phyloP scores from a whole-genome alignment of 495 filamentous ascomycete genomes.

The Diplogelasinospora grovesii region DNA sequence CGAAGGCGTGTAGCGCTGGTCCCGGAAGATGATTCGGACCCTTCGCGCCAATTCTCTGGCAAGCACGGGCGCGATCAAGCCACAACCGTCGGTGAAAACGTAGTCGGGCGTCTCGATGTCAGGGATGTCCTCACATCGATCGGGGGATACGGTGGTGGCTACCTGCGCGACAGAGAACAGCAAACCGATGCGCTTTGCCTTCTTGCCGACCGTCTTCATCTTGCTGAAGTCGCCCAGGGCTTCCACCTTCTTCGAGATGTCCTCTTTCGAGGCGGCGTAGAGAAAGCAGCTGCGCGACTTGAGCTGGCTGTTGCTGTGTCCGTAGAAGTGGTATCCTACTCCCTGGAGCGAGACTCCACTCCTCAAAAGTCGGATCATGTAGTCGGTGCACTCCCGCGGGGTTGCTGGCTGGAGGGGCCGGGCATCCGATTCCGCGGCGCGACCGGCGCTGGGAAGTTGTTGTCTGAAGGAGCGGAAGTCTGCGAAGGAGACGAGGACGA shows the following conservation, averaged over 20 bases:
- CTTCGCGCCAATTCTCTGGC: slow-evolving; percentile 31
- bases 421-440: no score
- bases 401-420: slow-evolving; percentile 23
- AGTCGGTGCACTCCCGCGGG: slow-evolving; percentile 35
- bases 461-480: no score
- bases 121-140: slow-evolving; percentile 40
- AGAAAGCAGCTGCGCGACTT: slow-evolving; percentile 44
- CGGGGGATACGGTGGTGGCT: slow-evolving; percentile 29
- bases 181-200: slow-evolving; percentile 44
- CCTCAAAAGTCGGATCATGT: slow-evolving; percentile 32
- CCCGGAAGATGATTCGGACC: slow-evolving; percentile 33
- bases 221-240: slow-evolving; percentile 42
- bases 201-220: slow-evolving; percentile 47
- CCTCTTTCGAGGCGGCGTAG: slow-evolving; percentile 33
- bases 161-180: slow-evolving; percentile 41
- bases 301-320: slow-evolving; percentile 48
- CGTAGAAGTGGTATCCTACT: slow-evolving; percentile 43
- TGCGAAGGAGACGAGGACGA: slow-evolving; percentile 35
- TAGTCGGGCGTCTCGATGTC: slow-evolving; percentile 40
- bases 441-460: no score
- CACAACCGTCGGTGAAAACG: slow-evolving; percentile 47
- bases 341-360: slow-evolving; percentile 36
- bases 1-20: slow-evolving; percentile 39
- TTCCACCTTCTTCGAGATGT: slow-evolving; percentile 32
- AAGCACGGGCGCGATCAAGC: slow-evolving; percentile 34